Evolutionary conservation across 768 basidiomycete genomes (phyloP).

Genomic region (Hygrophoropsis aurantiaca): DNA sequence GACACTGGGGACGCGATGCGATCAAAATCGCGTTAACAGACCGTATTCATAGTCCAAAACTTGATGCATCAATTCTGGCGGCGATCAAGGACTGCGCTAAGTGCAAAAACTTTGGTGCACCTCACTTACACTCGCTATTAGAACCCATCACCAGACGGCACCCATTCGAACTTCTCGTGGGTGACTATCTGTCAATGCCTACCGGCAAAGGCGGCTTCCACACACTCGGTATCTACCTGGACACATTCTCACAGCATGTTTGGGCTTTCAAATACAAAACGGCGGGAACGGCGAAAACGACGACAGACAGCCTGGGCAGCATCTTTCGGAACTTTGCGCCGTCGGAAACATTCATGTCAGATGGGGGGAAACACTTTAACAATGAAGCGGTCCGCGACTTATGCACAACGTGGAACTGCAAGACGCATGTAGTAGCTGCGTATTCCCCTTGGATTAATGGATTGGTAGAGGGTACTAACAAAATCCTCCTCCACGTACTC

Average conservation of each 20-base stretch:
- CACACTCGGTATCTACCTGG: slow-evolving; percentile 26
- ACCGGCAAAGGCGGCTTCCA: slow-evolving; percentile 30
- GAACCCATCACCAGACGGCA: slow-evolving; percentile 35
- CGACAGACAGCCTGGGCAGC: slow-evolving; percentile 11
- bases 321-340: slow-evolving; percentile 23
- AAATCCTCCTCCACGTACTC: slow-evolving; percentile 24
- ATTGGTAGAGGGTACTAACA: slow-evolving; percentile 34
- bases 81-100: slow-evolving; percentile 17
- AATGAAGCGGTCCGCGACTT: slow-evolving; percentile 26
- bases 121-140: slow-evolving; percentile 25
- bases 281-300: slow-evolving; percentile 26
- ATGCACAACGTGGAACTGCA: slow-evolving; percentile 21
- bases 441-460: slow-evolving; percentile 45
- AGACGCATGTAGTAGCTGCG: slow-evolving; percentile 20
- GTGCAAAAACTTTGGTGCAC: slow-evolving; percentile 22
- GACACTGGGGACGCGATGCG: slow-evolving; percentile 9
- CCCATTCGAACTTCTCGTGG: slow-evolving; percentile 30
- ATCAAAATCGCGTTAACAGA: not conserved
- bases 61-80: slow-evolving; percentile 8
- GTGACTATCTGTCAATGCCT: slow-evolving; percentile 35
- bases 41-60: not conserved
- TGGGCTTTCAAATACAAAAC: slow-evolving; percentile 32
- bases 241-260: slow-evolving; percentile 25
- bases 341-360: slow-evolving; percentile 35
- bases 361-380: slow-evolving; percentile 38